phyloP scores from a whole-genome alignment of 2,329 filamentous ascomycete species.

The Pochonia chlamydosporia region DNA sequence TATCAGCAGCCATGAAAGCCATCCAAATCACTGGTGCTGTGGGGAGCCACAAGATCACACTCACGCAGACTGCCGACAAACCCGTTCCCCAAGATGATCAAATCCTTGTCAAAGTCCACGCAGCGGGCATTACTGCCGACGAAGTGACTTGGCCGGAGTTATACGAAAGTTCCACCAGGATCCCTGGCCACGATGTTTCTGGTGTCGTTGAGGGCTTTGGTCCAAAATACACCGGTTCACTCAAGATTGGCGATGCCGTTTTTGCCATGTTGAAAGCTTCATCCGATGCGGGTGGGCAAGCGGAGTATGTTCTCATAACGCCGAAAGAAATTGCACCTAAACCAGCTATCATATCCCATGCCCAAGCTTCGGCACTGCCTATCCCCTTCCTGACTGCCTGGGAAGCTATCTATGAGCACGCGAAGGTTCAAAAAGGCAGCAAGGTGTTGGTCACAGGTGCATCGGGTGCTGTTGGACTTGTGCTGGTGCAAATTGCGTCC shows the following conservation, averaged over 20 bases:
- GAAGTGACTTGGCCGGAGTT: constrained; percentile 28
- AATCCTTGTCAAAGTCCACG: constrained; percentile 24
- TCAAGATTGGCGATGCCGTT: constrained; percentile 15
- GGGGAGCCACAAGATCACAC: constrained; percentile 12
- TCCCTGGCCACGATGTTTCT: constrained; percentile 31
- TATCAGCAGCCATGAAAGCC: constrained; percentile 24
- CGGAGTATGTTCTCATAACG: constrained; percentile 19
- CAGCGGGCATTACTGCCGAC: constrained; percentile 28
- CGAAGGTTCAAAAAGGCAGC: constrained; percentile 8
- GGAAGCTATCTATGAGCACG: constrained; percentile 19
- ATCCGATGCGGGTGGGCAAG: constrained; percentile 17
- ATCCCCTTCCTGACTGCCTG: constrained; percentile 25
- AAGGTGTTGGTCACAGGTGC: constrained; percentile 24
- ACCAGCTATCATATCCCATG: constrained; percentile 15
- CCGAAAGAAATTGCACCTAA: constrained; percentile 14
- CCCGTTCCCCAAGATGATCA: constrained; percentile 13
- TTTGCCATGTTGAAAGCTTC: constrained; percentile 21
- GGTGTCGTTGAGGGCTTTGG: constrained; percentile 23
- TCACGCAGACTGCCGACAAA: constrained; percentile 10
- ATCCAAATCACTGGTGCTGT: constrained; percentile 24
- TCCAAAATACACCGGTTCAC: constrained; percentile 14
- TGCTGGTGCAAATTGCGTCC: constrained; percentile 23
- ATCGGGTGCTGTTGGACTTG: constrained; percentile 21
- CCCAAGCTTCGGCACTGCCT: constrained; percentile 23
- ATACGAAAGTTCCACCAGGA: constrained; percentile 19